A percentile compares a stretch with the other conserved stretches of the same genome.
Evolutionary conservation across 2,329 filamentous ascomycete genomes (phyloP).

Genomic region (Sporothrix phasma): DNA sequence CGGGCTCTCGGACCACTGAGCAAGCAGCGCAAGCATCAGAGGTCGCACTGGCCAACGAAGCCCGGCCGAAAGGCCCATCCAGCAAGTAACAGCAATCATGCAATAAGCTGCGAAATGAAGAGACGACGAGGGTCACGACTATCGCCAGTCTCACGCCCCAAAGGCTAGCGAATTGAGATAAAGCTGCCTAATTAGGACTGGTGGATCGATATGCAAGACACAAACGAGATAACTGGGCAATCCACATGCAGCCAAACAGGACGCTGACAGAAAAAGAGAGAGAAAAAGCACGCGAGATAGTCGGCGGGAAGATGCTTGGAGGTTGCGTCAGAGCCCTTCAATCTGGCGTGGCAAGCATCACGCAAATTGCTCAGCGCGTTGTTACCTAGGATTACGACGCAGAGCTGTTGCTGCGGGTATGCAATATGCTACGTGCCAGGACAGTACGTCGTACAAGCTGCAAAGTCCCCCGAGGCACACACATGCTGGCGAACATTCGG

Average conservation of each 20-base stretch:
- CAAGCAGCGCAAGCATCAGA: not conserved
- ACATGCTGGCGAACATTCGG: not conserved
- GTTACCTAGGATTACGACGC: too few relatives aligned
- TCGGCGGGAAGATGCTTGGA: not conserved
- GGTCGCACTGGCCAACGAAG: not conserved
- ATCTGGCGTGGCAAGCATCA: not conserved
- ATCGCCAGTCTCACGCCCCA: not conserved
- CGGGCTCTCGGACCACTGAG: not conserved
- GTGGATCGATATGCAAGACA: not conserved
- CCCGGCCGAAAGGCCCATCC: not conserved
- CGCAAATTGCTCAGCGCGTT: not conserved
- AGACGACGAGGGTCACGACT: not conserved
- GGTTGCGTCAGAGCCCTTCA: conserved; percentile 3
- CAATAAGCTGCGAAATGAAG: conserved; percentile 10
- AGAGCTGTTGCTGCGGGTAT: not conserved
- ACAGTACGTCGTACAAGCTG: not conserved
- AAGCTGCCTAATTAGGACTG: not conserved
- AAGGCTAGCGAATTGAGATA: not conserved
- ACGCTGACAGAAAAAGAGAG: too few relatives aligned
- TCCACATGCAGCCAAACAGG: not conserved
- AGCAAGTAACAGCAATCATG: not conserved
- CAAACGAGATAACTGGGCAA: not conserved
- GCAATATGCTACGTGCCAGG: not conserved
- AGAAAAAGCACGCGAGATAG: not conserved
- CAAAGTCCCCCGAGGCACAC: too few relatives aligned